Percentiles rank a stretch among this genome's conserved stretches.
Evolutionary conservation across 352 stramenopile species (phyloP).

Genomic region (Pythium aphanidermatum): DNA sequence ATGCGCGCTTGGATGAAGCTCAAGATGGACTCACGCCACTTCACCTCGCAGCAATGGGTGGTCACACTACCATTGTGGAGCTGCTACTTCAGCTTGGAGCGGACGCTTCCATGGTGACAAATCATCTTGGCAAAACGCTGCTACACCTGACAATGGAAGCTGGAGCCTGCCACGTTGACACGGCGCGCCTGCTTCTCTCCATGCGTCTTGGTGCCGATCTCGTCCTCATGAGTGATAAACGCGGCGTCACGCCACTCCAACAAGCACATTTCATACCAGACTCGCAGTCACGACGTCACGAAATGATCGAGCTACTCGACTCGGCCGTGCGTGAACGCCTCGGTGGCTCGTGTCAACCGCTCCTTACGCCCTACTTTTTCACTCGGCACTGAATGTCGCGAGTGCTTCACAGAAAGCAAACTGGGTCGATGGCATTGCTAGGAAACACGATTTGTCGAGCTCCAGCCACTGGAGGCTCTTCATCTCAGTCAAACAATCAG

Average conservation of each 20-base stretch:
- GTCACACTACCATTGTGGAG: slow-evolving; percentile 22
- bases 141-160: slow-evolving; percentile 28
- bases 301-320: slow-evolving; percentile 26
- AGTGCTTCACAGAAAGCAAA: slow-evolving; percentile 36
- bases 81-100: slow-evolving; percentile 34
- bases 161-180: slow-evolving; percentile 6
- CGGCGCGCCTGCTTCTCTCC: slow-evolving; percentile 4
- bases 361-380: background rate
- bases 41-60: slow-evolving; percentile 21
- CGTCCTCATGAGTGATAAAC: slow-evolving; percentile 5
- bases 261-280: slow-evolving; percentile 15
- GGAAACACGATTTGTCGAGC: slow-evolving; percentile 47
- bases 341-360: no score
- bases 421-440: slow-evolving; percentile 26
- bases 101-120: slow-evolving; percentile 16
- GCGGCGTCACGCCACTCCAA: slow-evolving; percentile 27
- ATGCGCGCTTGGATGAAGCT: slow-evolving; percentile 17
- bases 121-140: slow-evolving; percentile 15
- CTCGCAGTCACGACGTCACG: slow-evolving; percentile 1
- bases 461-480: slow-evolving; percentile 26
- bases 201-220: slow-evolving; percentile 15
- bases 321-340: slow-evolving; percentile 6
- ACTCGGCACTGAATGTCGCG: slow-evolving; percentile 32
- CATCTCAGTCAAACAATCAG: slow-evolving; percentile 20
- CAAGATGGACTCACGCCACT: slow-evolving; percentile 28